Percentiles rank a stretch among this genome's conserved stretches.
phyloP scores from a whole-genome alignment of 768 basidiomycete genomes.

The Kwoniella sp. region DNA sequence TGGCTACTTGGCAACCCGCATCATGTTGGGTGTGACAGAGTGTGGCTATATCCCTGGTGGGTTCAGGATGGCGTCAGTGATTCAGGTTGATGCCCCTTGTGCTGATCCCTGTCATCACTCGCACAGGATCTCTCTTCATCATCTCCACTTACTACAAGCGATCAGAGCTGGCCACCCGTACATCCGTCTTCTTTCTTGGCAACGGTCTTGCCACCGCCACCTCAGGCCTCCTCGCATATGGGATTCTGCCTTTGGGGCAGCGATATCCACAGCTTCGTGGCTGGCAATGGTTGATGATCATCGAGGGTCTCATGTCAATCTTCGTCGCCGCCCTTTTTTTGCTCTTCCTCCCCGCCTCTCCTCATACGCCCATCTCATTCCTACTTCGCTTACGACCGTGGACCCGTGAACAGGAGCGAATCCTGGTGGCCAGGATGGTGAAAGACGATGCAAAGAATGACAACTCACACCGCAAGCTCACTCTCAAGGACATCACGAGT shows the following conservation, averaged over 20 bases:
- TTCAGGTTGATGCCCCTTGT: too few species aligned
- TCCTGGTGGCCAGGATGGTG: conserved; percentile 40
- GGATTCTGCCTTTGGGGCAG: conserved; percentile 39
- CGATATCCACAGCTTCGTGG: conserved; percentile 26
- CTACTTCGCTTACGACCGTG: conserved; percentile 36
- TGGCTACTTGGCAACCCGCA: conserved; percentile 42
- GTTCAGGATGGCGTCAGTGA: too few species aligned
- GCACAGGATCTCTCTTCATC: conserved; percentile 26
- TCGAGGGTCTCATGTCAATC: conserved; percentile 45
- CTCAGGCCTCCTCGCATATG: conserved; percentile 44
- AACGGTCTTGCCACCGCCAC: conserved; percentile 35
- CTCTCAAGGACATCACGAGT: conserved; percentile 23
- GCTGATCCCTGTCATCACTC: neutral
- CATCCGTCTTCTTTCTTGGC: conserved; percentile 50
- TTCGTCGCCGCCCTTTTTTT: conserved; percentile 40
- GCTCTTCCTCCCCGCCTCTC: conserved; percentile 44
- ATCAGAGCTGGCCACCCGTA: conserved; percentile 38
- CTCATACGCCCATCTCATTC: conserved; percentile 27
- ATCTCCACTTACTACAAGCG: conserved; percentile 48
- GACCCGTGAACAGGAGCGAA: conserved; percentile 37
- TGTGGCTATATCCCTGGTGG: conserved; percentile 48
- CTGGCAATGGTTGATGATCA: conserved; percentile 41
- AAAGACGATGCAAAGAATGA: conserved; percentile 39
- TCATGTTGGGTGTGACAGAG: conserved; percentile 45
- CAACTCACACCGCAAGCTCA: conserved; percentile 16